phyloP scores from a whole-genome alignment of 176 grass and related monocot species.

The maize (Zea mays) region Zm-B73-REFERENCE-NAM-5.0 NC_050096.1:277722001-277722500 shows the following conservation, averaged over 20 bases:
- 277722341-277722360: conserved; percentile 98
- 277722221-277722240: neutral
- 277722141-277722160: conserved; percentile 25
- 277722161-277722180: neutral
- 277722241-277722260: conserved; percentile 45
- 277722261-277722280: conserved; percentile 97
- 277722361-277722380: conserved; percentile 84
- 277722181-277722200: conserved; percentile 1
- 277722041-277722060: neutral
- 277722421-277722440: conserved; percentile 90
- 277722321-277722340: conserved; percentile 98
- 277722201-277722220: neutral
- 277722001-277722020: neutral
- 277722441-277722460: conserved; percentile 99
- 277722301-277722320: conserved; percentile 91
- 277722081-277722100: conserved; percentile 87
- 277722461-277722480: neutral
- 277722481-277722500: neutral
- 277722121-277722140: conserved; percentile 95
- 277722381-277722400: conserved; percentile 84
- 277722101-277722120: conserved; percentile 90
- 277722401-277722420: conserved; percentile 93
- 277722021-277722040: neutral
- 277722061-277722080: conserved; percentile 53
- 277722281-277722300: conserved; percentile 98